These are phyloP conservation scores for Cyclocybe aegerita DNA, from an alignment of 768 basidiomycete species.

Conservation along the genomic window DNA sequence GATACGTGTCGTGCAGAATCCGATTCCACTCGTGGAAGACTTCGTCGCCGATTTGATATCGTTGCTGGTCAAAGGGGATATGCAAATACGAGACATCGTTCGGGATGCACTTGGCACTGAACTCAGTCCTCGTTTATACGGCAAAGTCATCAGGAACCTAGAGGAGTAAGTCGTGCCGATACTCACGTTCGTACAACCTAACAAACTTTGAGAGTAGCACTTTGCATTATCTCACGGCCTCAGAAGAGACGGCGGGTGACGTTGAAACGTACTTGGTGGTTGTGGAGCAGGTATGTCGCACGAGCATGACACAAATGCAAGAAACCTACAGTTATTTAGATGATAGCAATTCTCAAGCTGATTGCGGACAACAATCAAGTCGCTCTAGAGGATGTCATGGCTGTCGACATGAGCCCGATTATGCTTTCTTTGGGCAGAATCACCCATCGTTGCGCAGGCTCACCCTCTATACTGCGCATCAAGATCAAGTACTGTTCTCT, in stretches of 20 bases:
- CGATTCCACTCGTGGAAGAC: conserved; percentile 53
- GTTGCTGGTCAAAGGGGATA: conserved; percentile 60
- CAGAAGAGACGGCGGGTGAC: conserved; percentile 35
- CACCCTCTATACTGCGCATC: conserved; percentile 52
- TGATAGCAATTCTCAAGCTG: conserved; percentile 72
- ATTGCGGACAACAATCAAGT: conserved; percentile 71
- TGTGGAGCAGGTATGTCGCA: conserved; percentile 64
- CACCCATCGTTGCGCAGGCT: conserved; percentile 59
- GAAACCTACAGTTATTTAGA: conserved; percentile 36
- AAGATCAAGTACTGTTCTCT: conserved; percentile 76
- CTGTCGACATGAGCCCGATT: conserved; percentile 61
- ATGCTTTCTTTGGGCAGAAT: conserved; percentile 62
- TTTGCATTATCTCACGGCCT: conserved; percentile 19
- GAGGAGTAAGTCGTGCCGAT: conserved; percentile 59
- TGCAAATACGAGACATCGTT: conserved; percentile 73
- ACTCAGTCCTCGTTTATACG: conserved; percentile 68
- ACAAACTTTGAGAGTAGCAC: conserved; percentile 6
- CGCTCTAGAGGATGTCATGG: conserved; percentile 57
- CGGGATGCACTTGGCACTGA: conserved; percentile 82
- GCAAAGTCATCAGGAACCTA: conserved; percentile 65
- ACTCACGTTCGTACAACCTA: background rate
- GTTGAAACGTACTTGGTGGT: conserved; percentile 48
- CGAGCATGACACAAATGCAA: background rate
- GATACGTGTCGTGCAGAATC: conserved; percentile 63
- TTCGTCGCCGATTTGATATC: conserved; percentile 74